phyloP scores from a whole-genome alignment of 768 basidiomycete species.

The Royoungia palumana region DNA sequence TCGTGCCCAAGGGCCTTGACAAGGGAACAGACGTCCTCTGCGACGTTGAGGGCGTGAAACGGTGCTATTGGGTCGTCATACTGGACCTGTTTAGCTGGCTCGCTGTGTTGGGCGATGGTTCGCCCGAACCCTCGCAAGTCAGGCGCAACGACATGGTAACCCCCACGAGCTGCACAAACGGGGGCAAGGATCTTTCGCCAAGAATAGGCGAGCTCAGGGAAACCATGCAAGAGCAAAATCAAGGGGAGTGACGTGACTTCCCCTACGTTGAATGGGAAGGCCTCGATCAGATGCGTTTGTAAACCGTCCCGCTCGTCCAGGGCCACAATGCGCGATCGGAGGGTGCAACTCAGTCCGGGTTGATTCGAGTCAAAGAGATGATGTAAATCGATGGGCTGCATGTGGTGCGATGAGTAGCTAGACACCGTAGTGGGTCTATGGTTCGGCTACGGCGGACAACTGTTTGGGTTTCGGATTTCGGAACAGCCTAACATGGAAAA shows the following conservation, averaged over 20 bases:
- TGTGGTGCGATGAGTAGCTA: not conserved
- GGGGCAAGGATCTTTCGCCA: conserved; percentile 59
- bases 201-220: conserved; percentile 64
- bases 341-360: conserved; percentile 34
- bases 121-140: conserved; percentile 58
- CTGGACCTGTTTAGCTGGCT: conserved; percentile 16
- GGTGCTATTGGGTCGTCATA: conserved; percentile 51
- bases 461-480: too few species aligned
- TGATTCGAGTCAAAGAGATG: conserved; percentile 4
- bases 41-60: conserved; percentile 50
- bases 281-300: conserved; percentile 49
- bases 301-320: conserved; percentile 45
- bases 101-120: conserved; percentile 27
- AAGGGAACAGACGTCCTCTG: conserved; percentile 49
- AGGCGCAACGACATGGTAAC: conserved; percentile 62
- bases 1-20: conserved; percentile 49
- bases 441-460: too few species aligned
- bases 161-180: conserved; percentile 38
- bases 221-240: conserved; percentile 60
- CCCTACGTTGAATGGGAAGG: conserved; percentile 27
- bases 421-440: not conserved
- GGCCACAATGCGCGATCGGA: conserved; percentile 34
- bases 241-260: conserved; percentile 37
- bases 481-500: too few species aligned
- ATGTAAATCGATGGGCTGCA: conserved; percentile 14